phyloP scores from a whole-genome alignment of 306 rosid genomes.

The Vigna radiata region DNA sequence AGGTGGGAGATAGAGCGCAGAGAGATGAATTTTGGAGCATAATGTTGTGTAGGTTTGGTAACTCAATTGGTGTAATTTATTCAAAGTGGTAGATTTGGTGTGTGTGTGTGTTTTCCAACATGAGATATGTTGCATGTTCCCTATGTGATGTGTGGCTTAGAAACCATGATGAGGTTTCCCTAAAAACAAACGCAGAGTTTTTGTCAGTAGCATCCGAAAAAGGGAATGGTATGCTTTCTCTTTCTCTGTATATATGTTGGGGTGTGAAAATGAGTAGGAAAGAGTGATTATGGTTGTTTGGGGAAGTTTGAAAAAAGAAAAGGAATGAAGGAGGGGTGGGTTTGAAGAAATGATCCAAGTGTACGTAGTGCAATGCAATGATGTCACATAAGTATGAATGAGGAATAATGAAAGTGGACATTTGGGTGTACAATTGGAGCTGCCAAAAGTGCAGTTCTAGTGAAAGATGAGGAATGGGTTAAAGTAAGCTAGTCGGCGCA shows the following conservation, averaged over 20 bases:
- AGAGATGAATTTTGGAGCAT: not conserved
- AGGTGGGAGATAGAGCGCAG: constrained; percentile 24
- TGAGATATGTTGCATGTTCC: constrained; percentile 69
- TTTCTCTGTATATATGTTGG: constrained; percentile 36
- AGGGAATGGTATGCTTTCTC: constrained; percentile 32
- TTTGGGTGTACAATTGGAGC: constrained; percentile 43
- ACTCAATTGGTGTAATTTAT: not conserved
- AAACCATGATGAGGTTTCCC: constrained; percentile 62
- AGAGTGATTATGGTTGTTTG: constrained; percentile 3
- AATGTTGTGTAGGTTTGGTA: constrained; percentile 5
- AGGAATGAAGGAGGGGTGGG: not conserved
- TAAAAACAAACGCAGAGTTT: constrained; percentile 47
- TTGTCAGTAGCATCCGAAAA: constrained; percentile 48
- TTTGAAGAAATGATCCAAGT: constrained; percentile 28
- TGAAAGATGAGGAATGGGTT: constrained; percentile 66
- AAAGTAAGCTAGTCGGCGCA: constrained; percentile 61
- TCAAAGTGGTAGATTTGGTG: constrained; percentile 40
- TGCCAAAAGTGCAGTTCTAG: constrained; percentile 50
- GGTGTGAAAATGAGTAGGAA: constrained; percentile 39
- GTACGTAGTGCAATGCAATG: constrained; percentile 34
- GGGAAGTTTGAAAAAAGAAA: constrained; percentile 32
- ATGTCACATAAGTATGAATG: constrained; percentile 46
- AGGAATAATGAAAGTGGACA: constrained; percentile 47
- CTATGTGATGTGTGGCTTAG: constrained; percentile 56
- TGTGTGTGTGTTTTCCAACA: constrained; percentile 39